Base-by-base conservation (phyloP, 495 filamentous ascomycete species). In the Penicilliopsis zonata region DNA sequence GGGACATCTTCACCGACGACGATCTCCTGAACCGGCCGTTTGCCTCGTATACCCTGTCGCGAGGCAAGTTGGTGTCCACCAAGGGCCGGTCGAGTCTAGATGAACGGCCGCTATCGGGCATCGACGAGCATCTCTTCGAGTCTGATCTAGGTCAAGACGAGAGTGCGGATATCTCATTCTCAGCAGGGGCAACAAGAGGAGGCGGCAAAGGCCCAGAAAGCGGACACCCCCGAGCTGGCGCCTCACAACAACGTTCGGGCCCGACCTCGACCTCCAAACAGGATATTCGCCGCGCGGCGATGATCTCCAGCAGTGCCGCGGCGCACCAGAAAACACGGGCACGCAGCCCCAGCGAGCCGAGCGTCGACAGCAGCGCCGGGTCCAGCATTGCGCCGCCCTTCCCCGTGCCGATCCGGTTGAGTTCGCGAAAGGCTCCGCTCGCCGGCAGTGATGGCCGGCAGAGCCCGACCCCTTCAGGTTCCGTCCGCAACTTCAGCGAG, bases 391-490 rank as follows among this genome's bases (percentile, higher is more conserved):
- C 61, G 18, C 84, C 84, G 14, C 84, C 85, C 5, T 94, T 94
- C 63, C 86, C 92, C 0, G 87, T 98, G 6, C 90, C 90, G 3
- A 81, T 78, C 8, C 70, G 90, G 33, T 76, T 82, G 12, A 95
- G 88, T 49, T 95, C 90, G 2, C 74, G 85, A 40, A 80, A 81
- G 43, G 67, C 78, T 20, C 74, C 77, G 4, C 52, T 78, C 33
- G 80, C 71, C 43, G 56, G 67, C 19, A 92, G 82, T 36, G 86
- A 95, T 36, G 81, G 81, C 18, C 75, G 72, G 10, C 72, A 73
- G 35, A 93, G 82, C 38, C 86, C 88, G 9, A 86, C 82, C n/a
- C 76, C 59, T 41, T 67, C 57, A 30, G 49, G 48, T 30, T 60
- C 50, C 40, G n/a, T n/a, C n/a, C 53, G 61, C 20, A 63, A 64